Base-by-base conservation (phyloP, 2,329 filamentous ascomycete genomes). In the Ascochyta koolunga region DNA sequence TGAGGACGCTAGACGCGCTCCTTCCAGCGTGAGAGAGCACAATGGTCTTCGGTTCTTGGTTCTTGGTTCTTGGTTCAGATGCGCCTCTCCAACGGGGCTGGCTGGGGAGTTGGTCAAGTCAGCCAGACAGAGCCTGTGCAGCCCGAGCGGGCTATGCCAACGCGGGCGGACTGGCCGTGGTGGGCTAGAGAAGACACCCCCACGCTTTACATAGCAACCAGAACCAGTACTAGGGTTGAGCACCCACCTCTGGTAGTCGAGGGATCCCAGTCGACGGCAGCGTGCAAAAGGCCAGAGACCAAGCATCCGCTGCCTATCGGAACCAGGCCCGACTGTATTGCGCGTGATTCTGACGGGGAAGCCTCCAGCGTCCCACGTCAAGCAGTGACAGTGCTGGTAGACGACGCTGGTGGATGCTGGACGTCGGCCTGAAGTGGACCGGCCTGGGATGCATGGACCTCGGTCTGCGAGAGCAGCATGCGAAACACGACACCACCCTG, bases 201-300 rank as follows among this genome's bases (percentile, higher is more conserved):
- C 58, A 61, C 58, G 46, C 54, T 8, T 59, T 60, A n/a, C n/a
- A n/a, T n/a, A n/a, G n/a, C n/a, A n/a, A n/a, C n/a, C n/a, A n/a
- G n/a, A n/a, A n/a, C n/a, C n/a, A 58, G 44, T 61, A 61, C 58
- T 55, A 58, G 27, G n/a, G 13, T 9, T 38, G 24, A 41, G 35
- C 50, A 31, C 46, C 39, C 46, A 32, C 52, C 41, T 46, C 22
- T 46, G 32, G 37, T 25, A 6, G 16, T 31, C 41, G 36, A 18
- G 36, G 18, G 27, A 25, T 15, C 5, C 35, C 37, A 25, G 36
- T 45, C 39, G 50, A 54, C 37, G 35, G 41, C 29, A 41, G 40
- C 10, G 31, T 22, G 31, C 24, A 24, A 36, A 27, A 22, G 39
- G 51, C 15, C 19, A 31, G 9, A 31, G 25, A 32, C 31, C 5